Percentiles rank a stretch among this genome's conserved stretches.
phyloP scores from a whole-genome alignment of 805 yeast genomes.

The Candida qinlingensis region DNA sequence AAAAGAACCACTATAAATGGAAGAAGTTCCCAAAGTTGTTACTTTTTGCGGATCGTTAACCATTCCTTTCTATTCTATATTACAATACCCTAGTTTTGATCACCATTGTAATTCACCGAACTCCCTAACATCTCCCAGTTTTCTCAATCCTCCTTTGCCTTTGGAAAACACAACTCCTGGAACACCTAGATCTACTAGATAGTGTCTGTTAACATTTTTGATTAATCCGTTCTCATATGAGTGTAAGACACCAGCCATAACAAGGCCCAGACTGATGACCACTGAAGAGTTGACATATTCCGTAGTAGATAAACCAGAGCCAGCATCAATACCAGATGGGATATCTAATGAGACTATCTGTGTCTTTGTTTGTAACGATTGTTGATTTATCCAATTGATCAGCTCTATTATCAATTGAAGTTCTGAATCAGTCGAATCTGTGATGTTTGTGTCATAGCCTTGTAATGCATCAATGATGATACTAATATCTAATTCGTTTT shows the following conservation, averaged over 20 bases:
- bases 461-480: conserved; percentile 78
- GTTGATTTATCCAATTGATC: conserved; percentile 61
- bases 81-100: too few species aligned
- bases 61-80: too few species aligned
- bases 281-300: conserved; percentile 44
- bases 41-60: too few species aligned
- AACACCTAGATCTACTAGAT: conserved; percentile 64
- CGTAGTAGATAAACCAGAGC: conserved; percentile 52
- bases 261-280: conserved; percentile 69
- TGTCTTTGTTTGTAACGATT: conserved; percentile 4
- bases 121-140: conserved; percentile 31
- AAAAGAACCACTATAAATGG: too few species aligned
- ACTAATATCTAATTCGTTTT: conserved; percentile 41
- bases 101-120: background rate
- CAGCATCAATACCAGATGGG: conserved; percentile 80
- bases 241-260: conserved; percentile 55
- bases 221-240: conserved; percentile 53
- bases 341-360: conserved; percentile 63
- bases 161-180: conserved; percentile 51
- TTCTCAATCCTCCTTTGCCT: conserved; percentile 33
- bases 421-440: conserved; percentile 45
- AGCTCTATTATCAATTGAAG: conserved; percentile 36
- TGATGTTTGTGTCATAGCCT: conserved; percentile 69
- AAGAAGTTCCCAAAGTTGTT: too few species aligned
- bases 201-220: conserved; percentile 46